A percentile compares a stretch with the other conserved stretches of the same genome.
These are phyloP conservation scores for Violaceomyces palustris DNA, from an alignment of 1,284 basidiomycete species.

Conservation along the genomic window DNA sequence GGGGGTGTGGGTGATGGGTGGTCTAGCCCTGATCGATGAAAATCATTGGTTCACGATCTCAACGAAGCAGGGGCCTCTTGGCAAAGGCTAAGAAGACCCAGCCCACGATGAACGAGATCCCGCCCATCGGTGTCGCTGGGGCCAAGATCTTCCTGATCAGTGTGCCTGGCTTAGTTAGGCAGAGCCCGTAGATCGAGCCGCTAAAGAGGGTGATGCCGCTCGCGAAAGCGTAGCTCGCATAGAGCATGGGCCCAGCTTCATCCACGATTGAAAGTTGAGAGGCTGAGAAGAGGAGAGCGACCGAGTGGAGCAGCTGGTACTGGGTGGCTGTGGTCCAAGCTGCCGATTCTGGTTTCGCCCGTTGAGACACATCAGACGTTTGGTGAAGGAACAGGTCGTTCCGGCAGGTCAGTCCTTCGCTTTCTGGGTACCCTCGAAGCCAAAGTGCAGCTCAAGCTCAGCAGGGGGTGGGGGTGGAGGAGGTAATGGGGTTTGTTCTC, in stretches of 20 bases:
- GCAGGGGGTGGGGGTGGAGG: too few species aligned
- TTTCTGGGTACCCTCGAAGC: too few species aligned
- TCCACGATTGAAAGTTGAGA: slow-evolving; percentile 16
- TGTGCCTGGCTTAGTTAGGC: slow-evolving; percentile 37
- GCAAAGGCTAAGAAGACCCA: slow-evolving; percentile 45
- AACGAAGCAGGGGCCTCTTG: slow-evolving; percentile 22
- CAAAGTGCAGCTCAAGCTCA: too few species aligned
- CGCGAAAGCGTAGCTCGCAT: slow-evolving; percentile 36
- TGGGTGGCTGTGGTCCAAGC: slow-evolving; percentile 46
- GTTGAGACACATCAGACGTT: too few species aligned
- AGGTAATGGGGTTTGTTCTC: too few species aligned
- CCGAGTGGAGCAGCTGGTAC: slow-evolving; percentile 48
- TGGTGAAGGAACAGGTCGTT: too few species aligned
- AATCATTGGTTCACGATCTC: too few species aligned
- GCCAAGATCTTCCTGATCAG: slow-evolving; percentile 41
- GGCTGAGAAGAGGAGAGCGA: slow-evolving; percentile 39
- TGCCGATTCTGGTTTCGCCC: slow-evolving; percentile 33
- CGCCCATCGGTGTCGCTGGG: slow-evolving; percentile 44
- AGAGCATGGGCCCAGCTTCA: slow-evolving; percentile 14
- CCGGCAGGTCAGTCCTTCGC: too few species aligned
- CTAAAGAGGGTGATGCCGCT: slow-evolving; percentile 49
- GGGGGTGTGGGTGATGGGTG: not conserved
- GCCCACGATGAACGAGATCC: slow-evolving; percentile 43
- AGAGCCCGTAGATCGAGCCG: slow-evolving; percentile 47
- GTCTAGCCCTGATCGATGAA: not conserved